These are phyloP conservation scores for Trametes polyzona DNA, from an alignment of 1,284 basidiomycete species.

Conservation along the genomic window DNA sequence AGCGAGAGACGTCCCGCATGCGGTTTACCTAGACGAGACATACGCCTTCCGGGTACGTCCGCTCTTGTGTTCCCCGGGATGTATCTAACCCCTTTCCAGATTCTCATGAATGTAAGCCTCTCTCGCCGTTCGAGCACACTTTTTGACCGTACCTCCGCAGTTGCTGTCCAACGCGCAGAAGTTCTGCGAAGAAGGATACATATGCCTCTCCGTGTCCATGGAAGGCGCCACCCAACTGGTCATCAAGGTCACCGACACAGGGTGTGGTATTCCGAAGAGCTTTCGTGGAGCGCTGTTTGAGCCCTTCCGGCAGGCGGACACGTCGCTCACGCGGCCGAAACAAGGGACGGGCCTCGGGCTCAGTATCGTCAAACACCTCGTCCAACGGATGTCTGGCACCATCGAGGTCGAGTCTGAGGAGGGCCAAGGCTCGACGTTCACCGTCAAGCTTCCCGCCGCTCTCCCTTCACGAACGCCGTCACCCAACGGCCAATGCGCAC, in stretches of 20 bases:
- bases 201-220: constrained; percentile 33
- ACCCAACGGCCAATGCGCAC: background rate
- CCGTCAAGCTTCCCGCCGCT: constrained; percentile 31
- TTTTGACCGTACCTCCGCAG: constrained; percentile 10
- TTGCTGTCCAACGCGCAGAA: constrained; percentile 38
- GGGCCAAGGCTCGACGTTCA: constrained; percentile 35
- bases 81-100: constrained; percentile 15
- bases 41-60: constrained; percentile 35
- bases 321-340: constrained; percentile 32
- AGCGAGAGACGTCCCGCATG: constrained; percentile 28
- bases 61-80: background rate
- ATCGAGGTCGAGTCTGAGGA: constrained; percentile 35
- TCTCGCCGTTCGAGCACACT: background rate
- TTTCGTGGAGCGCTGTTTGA: constrained; percentile 36
- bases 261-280: constrained; percentile 36
- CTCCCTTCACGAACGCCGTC: constrained; percentile 22
- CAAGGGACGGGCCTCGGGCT: constrained; percentile 37
- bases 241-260: constrained; percentile 34
- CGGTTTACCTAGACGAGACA: constrained; percentile 36
- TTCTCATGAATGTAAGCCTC: constrained; percentile 35
- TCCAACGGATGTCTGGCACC: constrained; percentile 38
- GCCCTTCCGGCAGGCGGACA: constrained; percentile 38
- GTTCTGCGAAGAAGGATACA: constrained; percentile 37
- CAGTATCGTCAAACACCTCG: constrained; percentile 39
- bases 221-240: constrained; percentile 25